phyloP scores from a whole-genome alignment of 169 alveolate genomes.

The Cystoisospora suis region DNA sequence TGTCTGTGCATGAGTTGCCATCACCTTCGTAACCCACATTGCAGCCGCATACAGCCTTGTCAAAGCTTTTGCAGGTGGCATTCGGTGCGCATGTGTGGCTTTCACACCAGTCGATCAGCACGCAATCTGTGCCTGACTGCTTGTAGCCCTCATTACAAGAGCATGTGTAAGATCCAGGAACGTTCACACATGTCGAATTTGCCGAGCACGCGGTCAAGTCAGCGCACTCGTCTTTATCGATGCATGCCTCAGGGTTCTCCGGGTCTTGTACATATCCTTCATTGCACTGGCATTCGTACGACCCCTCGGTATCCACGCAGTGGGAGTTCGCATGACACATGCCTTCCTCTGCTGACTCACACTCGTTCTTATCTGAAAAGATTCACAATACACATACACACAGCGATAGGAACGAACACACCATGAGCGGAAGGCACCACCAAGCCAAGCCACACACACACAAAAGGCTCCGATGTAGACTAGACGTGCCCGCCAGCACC shows the following conservation, averaged over 20 bases:
- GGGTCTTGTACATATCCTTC: constrained; percentile 39
- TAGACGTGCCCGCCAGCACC: too few relatives aligned
- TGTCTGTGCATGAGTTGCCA: constrained; percentile 60
- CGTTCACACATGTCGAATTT: constrained; percentile 66
- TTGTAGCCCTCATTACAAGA: constrained; percentile 62
- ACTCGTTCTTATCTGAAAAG: constrained; percentile 56
- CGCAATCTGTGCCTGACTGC: constrained; percentile 58
- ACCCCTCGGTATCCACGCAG: constrained; percentile 69
- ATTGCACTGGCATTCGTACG: constrained; percentile 73
- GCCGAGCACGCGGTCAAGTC: constrained; percentile 66
- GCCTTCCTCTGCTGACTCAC: constrained; percentile 26
- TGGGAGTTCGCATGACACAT: constrained; percentile 39
- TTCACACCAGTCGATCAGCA: constrained; percentile 1
- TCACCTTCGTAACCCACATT: constrained; percentile 39
- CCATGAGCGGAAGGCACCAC: too few relatives aligned
- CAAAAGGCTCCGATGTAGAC: too few relatives aligned
- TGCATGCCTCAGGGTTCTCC: constrained; percentile 31
- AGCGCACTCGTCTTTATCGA: constrained; percentile 73
- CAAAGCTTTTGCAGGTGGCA: constrained; percentile 54
- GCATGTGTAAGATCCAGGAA: constrained; percentile 69
- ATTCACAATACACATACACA: neutral
- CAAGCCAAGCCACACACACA: too few relatives aligned
- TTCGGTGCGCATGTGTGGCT: constrained; percentile 48
- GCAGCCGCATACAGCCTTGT: constrained; percentile 53
- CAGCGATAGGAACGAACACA: neutral